These are phyloP conservation scores for Gaillardinia entomophila DNA, from an alignment of 805 yeast genomes.

Conservation along the genomic window DNA sequence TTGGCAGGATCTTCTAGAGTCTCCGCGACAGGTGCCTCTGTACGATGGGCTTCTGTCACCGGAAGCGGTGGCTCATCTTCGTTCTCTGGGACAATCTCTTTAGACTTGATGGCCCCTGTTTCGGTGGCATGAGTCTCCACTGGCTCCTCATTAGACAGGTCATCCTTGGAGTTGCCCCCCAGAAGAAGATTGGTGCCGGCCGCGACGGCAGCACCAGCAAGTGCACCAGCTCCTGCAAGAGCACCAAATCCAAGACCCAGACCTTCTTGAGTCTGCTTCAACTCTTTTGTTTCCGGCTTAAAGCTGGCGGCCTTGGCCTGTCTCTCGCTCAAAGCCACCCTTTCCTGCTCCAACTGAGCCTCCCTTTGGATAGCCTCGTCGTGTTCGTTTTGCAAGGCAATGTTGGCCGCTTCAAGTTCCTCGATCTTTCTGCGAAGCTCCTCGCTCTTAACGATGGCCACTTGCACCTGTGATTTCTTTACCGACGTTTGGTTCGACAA, in stretches of 20 bases:
- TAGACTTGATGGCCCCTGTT: neutral
- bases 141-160: neutral
- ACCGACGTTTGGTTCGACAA: conserved; percentile 61
- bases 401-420: conserved; percentile 19
- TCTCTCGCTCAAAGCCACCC: conserved; percentile 3
- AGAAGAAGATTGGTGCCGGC: conserved; percentile 2
- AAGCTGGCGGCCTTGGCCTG: conserved; percentile 7
- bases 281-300: conserved; percentile 6
- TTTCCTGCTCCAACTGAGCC: conserved; percentile 10
- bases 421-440: conserved; percentile 25
- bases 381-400: conserved; percentile 17
- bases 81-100: too few relatives aligned
- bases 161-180: conserved; percentile 3
- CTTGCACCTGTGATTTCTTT: conserved; percentile 62
- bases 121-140: too few relatives aligned
- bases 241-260: conserved; percentile 8
- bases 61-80: too few relatives aligned
- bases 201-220: conserved; percentile 10
- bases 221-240: conserved; percentile 11
- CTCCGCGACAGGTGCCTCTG: neutral
- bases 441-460: conserved; percentile 46
- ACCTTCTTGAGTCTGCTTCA: too few relatives aligned
- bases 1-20: too few relatives aligned
- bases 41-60: too few relatives aligned
- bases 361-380: conserved; percentile 5